Evolutionary conservation across 2,329 filamentous ascomycete species (phyloP).

Genomic region (Neocatenulostroma microsporum): DNA sequence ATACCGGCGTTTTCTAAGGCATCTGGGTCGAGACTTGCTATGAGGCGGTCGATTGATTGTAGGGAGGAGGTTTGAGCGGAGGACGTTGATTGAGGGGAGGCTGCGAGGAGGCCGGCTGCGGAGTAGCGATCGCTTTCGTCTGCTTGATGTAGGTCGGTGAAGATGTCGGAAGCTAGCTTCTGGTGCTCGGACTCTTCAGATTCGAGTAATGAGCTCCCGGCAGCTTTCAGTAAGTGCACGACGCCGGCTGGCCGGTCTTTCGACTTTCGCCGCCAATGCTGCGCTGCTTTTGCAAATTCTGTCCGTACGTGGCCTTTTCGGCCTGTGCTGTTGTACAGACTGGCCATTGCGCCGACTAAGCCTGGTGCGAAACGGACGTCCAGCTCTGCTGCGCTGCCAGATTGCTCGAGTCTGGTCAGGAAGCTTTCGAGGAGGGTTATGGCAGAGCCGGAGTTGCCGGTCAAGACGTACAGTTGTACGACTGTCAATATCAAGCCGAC

Average conservation of each 20-base stretch:
- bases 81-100: slow-evolving; percentile 52
- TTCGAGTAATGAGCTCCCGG: slow-evolving; percentile 72
- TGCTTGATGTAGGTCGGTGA: slow-evolving; percentile 60
- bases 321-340: slow-evolving; percentile 68
- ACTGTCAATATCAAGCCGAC: slow-evolving; percentile 72
- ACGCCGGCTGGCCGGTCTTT: slow-evolving; percentile 37
- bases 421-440: slow-evolving; percentile 68
- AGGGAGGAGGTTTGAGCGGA: slow-evolving; percentile 49
- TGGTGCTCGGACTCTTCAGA: slow-evolving; percentile 64
- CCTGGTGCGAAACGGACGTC: slow-evolving; percentile 77
- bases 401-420: slow-evolving; percentile 61
- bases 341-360: slow-evolving; percentile 69
- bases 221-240: slow-evolving; percentile 66
- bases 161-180: slow-evolving; percentile 64
- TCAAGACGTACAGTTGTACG: slow-evolving; percentile 70
- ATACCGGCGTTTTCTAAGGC: slow-evolving; percentile 61
- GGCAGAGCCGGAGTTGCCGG: slow-evolving; percentile 64
- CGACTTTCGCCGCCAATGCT: slow-evolving; percentile 65
- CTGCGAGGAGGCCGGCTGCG: slow-evolving; percentile 77
- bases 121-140: slow-evolving; percentile 62
- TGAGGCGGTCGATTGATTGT: slow-evolving; percentile 55
- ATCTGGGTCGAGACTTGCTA: slow-evolving; percentile 52
- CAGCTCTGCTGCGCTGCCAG: slow-evolving; percentile 48
- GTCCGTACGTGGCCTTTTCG: slow-evolving; percentile 63
- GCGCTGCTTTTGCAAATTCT: slow-evolving; percentile 70